Evolutionary conservation across 228 moss, liverwort and hornwort genomes (phyloP).

Genomic region (Sphagnum magellanicum): DNA sequence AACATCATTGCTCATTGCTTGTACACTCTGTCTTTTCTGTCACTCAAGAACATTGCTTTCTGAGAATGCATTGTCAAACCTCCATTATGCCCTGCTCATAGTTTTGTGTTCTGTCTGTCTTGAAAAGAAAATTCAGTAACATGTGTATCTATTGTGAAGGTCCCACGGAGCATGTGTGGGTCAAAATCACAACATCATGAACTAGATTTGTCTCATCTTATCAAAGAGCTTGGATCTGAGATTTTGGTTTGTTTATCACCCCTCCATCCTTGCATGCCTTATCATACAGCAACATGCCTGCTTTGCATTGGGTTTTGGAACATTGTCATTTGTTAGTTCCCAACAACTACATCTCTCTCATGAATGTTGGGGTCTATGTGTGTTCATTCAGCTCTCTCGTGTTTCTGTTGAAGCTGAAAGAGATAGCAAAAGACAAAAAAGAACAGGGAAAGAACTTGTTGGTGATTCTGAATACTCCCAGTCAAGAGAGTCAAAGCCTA

Average conservation of each 20-base stretch:
- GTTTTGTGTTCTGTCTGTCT: background rate
- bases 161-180: background rate
- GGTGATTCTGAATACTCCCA: slow-evolving; percentile 8
- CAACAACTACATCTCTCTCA: background rate
- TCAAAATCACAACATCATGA: background rate
- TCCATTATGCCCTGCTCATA: background rate
- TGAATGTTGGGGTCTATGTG: background rate
- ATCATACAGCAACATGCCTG: background rate
- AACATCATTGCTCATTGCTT: background rate
- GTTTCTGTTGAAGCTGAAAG: background rate
- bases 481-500: slow-evolving; percentile 8
- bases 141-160: background rate
- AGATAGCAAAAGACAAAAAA: slow-evolving; percentile 16
- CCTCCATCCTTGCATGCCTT: background rate
- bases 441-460: slow-evolving; percentile 9
- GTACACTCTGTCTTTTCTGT: background rate
- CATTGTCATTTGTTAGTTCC: background rate
- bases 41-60: background rate
- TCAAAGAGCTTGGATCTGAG: background rate
- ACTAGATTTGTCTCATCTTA: background rate
- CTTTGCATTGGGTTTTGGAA: background rate
- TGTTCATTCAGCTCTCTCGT: background rate
- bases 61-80: background rate
- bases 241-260: background rate
- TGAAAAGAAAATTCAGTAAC: background rate